A percentile compares a stretch with the other conserved stretches of the same genome.
These are phyloP conservation scores for Amanita fuliginea DNA, from an alignment of 768 basidiomycete genomes.

Conservation along the genomic window DNA sequence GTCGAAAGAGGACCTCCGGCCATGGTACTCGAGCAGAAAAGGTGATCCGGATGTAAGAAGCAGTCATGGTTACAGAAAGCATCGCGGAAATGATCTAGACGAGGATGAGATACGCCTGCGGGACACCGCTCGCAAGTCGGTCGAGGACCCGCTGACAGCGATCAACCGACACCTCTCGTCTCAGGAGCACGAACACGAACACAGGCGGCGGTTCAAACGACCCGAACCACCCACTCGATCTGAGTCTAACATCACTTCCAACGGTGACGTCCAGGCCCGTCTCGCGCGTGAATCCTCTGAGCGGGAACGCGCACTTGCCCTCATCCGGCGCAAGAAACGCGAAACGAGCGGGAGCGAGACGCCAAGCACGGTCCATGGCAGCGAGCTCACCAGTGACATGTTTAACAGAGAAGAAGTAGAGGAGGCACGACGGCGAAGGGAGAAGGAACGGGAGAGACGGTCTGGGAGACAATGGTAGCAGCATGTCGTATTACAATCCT, in stretches of 20 bases:
- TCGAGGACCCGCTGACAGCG: conserved; percentile 62
- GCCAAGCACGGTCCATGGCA: conserved; percentile 56
- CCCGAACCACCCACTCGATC: conserved; percentile 11
- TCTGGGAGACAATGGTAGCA: no score
- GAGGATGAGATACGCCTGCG: conserved; percentile 42
- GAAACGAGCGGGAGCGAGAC: conserved; percentile 58
- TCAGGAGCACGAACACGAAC: conserved; percentile 6
- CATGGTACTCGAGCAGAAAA: conserved; percentile 54
- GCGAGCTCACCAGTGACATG: conserved; percentile 50
- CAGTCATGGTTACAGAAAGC: neutral
- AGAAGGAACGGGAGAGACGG: conserved; percentile 24
- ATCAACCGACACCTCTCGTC: conserved; percentile 56
- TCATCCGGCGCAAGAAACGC: conserved; percentile 54
- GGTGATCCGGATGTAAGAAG: conserved; percentile 11
- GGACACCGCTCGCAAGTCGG: conserved; percentile 51
- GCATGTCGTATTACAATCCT: conserved; percentile 26
- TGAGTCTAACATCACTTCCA: conserved; percentile 1
- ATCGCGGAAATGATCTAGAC: conserved; percentile 18
- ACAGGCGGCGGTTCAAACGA: conserved; percentile 6
- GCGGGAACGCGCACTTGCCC: conserved; percentile 61
- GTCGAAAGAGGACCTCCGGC: conserved; percentile 63
- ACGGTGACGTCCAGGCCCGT: conserved; percentile 31
- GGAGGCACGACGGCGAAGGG: conserved; percentile 49
- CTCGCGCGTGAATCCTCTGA: conserved; percentile 66
- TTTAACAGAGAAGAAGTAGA: conserved; percentile 64